Conservation (phyloP, 371 early-diverging fungal genomes). For the Smittium culicis region DNA sequence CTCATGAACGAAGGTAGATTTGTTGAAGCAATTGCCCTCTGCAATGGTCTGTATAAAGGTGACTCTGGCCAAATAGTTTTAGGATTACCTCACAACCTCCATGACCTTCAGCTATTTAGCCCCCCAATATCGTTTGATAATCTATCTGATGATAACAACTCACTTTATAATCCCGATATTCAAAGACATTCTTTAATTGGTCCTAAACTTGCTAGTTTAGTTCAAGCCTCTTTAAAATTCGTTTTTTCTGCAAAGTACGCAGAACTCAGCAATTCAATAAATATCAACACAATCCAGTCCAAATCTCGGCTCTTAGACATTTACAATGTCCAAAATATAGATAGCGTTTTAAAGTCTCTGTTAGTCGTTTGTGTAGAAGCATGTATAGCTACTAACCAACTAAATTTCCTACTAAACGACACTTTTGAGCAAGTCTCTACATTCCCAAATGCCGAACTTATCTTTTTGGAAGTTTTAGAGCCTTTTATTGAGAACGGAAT, state of each 20-base stretch:
- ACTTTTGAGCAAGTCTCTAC: conserved; percentile 21
- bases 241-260: conserved; percentile 10
- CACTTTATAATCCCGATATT: neutral
- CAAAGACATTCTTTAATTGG: conserved; percentile 16
- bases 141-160: neutral
- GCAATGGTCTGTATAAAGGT: conserved; percentile 22
- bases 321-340: conserved; percentile 10
- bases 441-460: neutral
- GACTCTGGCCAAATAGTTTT: conserved; percentile 29
- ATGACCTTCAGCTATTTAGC: neutral
- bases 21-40: conserved; percentile 28
- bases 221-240: conserved; percentile 16
- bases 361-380: conserved; percentile 21
- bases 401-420: conserved; percentile 19
- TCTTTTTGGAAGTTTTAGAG: conserved; percentile 25
- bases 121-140: neutral
- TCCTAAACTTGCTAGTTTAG: conserved; percentile 18
- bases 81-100: conserved; percentile 17
- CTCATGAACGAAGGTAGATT: conserved; percentile 18
- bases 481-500: conserved; percentile 27
- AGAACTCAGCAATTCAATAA: neutral
- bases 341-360: conserved; percentile 16
- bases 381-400: conserved; percentile 18
- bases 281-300: neutral
- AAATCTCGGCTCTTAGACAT: neutral